Percentiles rank a stretch among this genome's conserved stretches.
Conservation (phyloP, 805 yeast genomes). For the Torulaspora quercuum region DNA sequence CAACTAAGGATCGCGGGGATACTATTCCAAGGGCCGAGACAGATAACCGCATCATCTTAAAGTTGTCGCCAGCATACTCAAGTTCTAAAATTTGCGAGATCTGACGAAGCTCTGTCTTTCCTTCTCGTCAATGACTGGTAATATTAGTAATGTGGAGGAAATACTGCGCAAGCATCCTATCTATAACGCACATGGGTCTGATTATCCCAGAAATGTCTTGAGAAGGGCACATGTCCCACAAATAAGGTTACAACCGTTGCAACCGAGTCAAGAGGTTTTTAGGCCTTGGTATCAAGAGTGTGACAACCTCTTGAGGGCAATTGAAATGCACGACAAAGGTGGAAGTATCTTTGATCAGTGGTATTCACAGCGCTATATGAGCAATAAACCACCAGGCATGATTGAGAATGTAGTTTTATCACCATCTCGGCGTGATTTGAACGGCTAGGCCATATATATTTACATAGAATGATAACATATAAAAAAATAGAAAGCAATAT, state of each 20-base stretch:
- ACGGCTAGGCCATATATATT: conserved; percentile 6
- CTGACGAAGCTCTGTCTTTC: no score
- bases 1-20: no score
- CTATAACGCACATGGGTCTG: conserved; percentile 25
- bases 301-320: conserved; percentile 16
- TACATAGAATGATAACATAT: conserved; percentile 7
- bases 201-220: conserved; percentile 21
- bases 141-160: conserved; percentile 12
- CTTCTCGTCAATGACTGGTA: conserved; percentile 1
- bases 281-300: conserved; percentile 31
- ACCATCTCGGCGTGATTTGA: conserved; percentile 22
- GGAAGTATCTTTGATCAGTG: conserved; percentile 24
- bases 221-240: conserved; percentile 18
- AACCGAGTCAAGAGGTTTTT: conserved; percentile 25
- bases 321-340: conserved; percentile 16
- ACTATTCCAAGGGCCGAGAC: no score
- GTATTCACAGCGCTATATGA: conserved; percentile 25
- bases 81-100: no score
- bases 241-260: conserved; percentile 18
- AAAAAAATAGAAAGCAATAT: conserved; percentile 2
- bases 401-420: conserved; percentile 19
- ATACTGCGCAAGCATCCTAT: conserved; percentile 23
- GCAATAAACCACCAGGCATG: conserved; percentile 34
- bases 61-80: no score
- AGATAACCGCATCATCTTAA: no score